phyloP scores from a whole-genome alignment of 2,329 filamentous ascomycete species.

The Monilinia aucupariae region DNA sequence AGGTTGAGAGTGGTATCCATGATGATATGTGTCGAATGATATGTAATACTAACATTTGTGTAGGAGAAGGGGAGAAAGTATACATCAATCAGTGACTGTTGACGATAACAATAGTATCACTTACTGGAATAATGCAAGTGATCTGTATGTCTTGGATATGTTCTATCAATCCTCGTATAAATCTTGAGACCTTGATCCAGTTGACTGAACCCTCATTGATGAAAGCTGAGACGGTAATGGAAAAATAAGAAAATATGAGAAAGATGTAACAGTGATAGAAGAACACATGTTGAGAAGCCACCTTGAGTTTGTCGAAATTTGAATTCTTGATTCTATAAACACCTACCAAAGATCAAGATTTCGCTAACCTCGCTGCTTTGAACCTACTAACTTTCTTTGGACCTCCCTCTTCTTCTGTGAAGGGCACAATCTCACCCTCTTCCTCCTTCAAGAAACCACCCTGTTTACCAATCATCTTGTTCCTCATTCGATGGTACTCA shows the following conservation, averaged over 20 bases:
- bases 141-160: not conserved
- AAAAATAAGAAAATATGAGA: not conserved
- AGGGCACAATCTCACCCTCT: constrained; percentile 55
- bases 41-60: not conserved
- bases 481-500: constrained; percentile 79
- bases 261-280: not conserved
- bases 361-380: constrained; percentile 62
- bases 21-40: not conserved
- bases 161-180: not conserved
- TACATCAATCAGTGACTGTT: not conserved
- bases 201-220: not conserved
- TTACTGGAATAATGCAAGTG: not conserved
- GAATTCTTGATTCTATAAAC: constrained; percentile 10
- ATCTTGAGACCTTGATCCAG: not conserved
- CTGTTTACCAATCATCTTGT: constrained; percentile 73
- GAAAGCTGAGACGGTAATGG: not conserved
- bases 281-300: not conserved
- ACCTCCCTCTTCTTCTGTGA: constrained; percentile 60
- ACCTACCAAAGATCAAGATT: constrained; percentile 22
- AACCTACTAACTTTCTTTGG: constrained; percentile 65
- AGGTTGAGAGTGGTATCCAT: not conserved
- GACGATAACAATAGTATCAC: not conserved
- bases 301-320: not conserved
- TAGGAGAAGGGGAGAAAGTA: not conserved
- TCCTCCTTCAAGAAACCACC: constrained; percentile 75